phyloP scores from a whole-genome alignment of 208 protist genomes.

The Leishmania turanica region DNA sequence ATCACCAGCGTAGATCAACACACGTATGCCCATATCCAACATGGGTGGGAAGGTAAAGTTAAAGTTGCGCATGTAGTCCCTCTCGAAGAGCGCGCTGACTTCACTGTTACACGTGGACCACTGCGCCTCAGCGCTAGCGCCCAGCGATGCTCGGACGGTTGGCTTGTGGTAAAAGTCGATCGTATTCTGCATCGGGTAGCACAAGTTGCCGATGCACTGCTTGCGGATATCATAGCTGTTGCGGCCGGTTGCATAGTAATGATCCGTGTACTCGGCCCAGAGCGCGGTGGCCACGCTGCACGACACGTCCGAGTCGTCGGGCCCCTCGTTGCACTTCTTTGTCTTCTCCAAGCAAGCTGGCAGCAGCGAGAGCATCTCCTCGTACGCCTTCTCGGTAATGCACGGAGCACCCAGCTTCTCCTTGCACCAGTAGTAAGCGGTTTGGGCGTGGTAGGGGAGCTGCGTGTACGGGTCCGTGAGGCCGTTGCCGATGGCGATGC shows the following conservation, averaged over 20 bases:
- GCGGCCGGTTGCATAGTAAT: conserved; percentile 49
- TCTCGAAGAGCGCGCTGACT: conserved; percentile 46
- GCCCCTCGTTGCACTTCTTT: conserved; percentile 30
- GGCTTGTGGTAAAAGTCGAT: conserved; percentile 45
- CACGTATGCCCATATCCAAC: conserved; percentile 62
- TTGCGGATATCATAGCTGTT: conserved; percentile 89
- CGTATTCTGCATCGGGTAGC: conserved; percentile 19
- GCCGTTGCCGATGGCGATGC: conserved; percentile 90
- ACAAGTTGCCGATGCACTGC: conserved; percentile 38
- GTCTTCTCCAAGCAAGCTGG: conserved; percentile 54
- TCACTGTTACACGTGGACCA: conserved; percentile 69
- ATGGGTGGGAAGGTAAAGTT: conserved; percentile 64
- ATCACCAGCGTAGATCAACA: conserved; percentile 93
- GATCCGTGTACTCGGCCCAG: neutral
- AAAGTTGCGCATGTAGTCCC: conserved; percentile 76
- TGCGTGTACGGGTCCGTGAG: conserved; percentile 85
- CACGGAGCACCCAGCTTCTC: conserved; percentile 46
- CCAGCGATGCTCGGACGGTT: conserved; percentile 54
- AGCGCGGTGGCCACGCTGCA: conserved; percentile 13
- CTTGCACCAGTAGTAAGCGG: conserved; percentile 70
- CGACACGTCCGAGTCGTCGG: neutral
- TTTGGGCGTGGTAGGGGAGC: conserved; percentile 56
- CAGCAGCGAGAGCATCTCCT: conserved; percentile 46
- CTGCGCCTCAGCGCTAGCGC: conserved; percentile 30
- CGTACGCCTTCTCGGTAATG: conserved; percentile 41